These are phyloP conservation scores for Pluteus cervinus DNA, from an alignment of 768 basidiomycete species.

Conservation along the genomic window DNA sequence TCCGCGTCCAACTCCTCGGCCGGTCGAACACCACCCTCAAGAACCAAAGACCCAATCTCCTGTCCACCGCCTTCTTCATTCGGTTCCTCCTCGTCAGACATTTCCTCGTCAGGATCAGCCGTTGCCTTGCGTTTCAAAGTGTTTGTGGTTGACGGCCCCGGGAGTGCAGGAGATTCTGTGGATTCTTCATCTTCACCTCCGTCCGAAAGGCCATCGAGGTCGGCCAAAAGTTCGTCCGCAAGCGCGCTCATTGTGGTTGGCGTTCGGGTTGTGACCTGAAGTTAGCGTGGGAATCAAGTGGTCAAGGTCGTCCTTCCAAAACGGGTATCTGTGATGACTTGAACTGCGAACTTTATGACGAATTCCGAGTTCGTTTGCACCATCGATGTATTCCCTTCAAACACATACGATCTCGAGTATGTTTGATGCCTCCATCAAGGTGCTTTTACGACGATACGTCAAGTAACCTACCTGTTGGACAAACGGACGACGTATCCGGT, in stretches of 20 bases:
- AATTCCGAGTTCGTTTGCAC: no score
- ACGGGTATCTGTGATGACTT: no score
- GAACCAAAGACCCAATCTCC: slow-evolving; percentile 53
- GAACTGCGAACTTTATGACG: no score
- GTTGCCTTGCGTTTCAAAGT: slow-evolving; percentile 62
- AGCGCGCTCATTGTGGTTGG: slow-evolving; percentile 59
- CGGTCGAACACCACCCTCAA: slow-evolving; percentile 84
- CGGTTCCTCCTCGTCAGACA: slow-evolving; percentile 50
- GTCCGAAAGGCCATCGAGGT: slow-evolving; percentile 82
- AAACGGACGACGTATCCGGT: no score
- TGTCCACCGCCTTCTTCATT: slow-evolving; percentile 37
- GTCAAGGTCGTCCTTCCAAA: no score
- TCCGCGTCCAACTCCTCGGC: slow-evolving; percentile 95
- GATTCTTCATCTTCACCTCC: slow-evolving; percentile 45
- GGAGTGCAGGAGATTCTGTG: slow-evolving; percentile 9
- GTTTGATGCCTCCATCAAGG: no score
- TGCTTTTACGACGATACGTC: no score
- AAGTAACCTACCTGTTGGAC: no score
- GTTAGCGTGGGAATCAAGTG: slow-evolving; percentile 6
- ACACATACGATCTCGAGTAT: no score
- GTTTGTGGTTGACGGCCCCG: slow-evolving; percentile 21
- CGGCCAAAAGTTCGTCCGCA: slow-evolving; percentile 89
- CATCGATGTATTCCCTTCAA: no score
- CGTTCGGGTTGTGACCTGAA: not conserved
- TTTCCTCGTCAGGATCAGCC: slow-evolving; percentile 41